phyloP scores from a whole-genome alignment of 208 protist species.

The Leishmania aethiopica region DNA sequence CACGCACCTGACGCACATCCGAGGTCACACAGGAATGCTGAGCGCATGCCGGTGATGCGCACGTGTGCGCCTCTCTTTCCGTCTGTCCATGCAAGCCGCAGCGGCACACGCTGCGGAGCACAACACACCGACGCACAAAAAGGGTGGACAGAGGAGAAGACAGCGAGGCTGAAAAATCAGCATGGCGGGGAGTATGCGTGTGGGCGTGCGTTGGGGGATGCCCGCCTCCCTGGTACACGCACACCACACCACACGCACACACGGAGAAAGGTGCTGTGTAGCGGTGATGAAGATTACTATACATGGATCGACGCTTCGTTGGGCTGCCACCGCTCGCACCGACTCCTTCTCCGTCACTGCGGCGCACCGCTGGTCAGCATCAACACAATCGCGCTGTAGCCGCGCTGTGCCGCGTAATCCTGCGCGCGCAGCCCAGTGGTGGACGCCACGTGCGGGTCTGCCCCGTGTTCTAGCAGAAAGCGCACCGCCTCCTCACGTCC shows the following conservation, averaged over 20 bases:
- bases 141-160: background rate
- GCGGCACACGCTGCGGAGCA: background rate
- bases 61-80: background rate
- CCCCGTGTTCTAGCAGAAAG: slow-evolving; percentile 62
- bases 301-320: background rate
- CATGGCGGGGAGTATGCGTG: background rate
- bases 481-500: slow-evolving; percentile 76
- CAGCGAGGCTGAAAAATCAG: background rate
- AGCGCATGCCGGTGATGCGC: too few species aligned
- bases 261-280: background rate
- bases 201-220: background rate
- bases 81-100: background rate
- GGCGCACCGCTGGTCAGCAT: slow-evolving; percentile 32
- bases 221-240: background rate
- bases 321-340: background rate
- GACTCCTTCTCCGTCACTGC: background rate
- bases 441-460: slow-evolving; percentile 41
- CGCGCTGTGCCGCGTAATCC: slow-evolving; percentile 75
- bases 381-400: slow-evolving; percentile 57
- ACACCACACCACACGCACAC: slow-evolving; percentile 2
- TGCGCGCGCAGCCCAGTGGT: slow-evolving; percentile 62
- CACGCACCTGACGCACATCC: too few species aligned
- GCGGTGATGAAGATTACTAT: background rate
- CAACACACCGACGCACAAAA: background rate
- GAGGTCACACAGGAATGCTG: background rate